Evolutionary conservation across 2,329 filamentous ascomycete genomes (phyloP), one percentile per base, ranked within the genome.

Genomic region (Thermothelomyces thermophilus): DNA sequence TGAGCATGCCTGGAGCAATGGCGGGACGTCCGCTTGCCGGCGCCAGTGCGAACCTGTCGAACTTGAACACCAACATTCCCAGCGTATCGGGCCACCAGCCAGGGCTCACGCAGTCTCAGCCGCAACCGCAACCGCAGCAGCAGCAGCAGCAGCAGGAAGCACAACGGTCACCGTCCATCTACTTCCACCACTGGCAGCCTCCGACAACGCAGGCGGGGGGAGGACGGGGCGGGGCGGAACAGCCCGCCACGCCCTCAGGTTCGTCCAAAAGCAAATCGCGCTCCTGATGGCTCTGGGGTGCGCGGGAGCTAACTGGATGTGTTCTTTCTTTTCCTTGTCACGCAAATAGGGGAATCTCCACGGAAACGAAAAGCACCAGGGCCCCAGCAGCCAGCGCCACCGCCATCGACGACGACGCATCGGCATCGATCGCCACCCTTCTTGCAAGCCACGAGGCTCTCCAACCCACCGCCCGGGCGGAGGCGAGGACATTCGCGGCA

Each of bases 141-240:
- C 55, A 51, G 60, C 77, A 84, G 28, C 56, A 52, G 59, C 77
- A 85, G 26, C 57, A 57, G 58, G 80, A 82, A 41, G 69, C 79
- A 39, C 74, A 83, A 56, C 77, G 81, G 16, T 87, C 86, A 35
- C 82, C 85, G 0, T 86, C 84, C 19, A 86, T 95, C 41, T 93
- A 88, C 67, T 95, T 95, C 65, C 88, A 95, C 63, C 88, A 95
- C 64, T 95, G 90, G 89, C 86, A 91, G 52, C 90, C 90, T 40
- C 90, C 90, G 13, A 78, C 75, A 19, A 78, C 81, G 55, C 77
- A 86, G 67, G 73, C 74, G 56, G 75, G 77, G 51, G 75, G 77
- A 52, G 75, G 77, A 52, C 70, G 75, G 50, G 55, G 61, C 56
- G 71, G 74, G 64, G 74, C 77, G 50, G 80, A 82, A 61, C 83